These are phyloP conservation scores for Mycena alexandri DNA, from an alignment of 768 basidiomycete species.

Conservation along the genomic window DNA sequence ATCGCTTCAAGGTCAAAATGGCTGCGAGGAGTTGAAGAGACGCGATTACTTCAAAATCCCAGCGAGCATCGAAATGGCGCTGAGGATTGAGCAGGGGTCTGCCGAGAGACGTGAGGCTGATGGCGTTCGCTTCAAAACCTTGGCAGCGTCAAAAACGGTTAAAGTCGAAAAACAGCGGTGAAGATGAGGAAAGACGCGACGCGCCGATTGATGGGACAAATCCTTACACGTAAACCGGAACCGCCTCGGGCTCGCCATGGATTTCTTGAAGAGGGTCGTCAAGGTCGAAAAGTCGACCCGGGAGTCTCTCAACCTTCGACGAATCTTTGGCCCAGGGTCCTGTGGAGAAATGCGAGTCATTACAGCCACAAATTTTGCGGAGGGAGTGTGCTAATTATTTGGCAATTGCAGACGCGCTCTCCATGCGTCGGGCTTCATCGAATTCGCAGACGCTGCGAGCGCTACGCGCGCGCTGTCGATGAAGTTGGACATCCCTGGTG, in stretches of 20 bases:
- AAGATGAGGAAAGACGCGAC: no score
- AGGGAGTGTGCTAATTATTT: background rate
- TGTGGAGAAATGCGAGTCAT: slow-evolving; percentile 31
- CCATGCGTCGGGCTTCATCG: slow-evolving; percentile 37
- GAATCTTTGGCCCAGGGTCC: slow-evolving; percentile 27
- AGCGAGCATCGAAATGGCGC: no score
- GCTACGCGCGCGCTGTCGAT: slow-evolving; percentile 43
- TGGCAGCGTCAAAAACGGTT: no score
- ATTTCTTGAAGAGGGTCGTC: slow-evolving; percentile 42
- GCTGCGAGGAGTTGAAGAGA: no score
- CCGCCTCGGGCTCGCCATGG: slow-evolving; percentile 31
- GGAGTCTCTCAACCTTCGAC: slow-evolving; percentile 30
- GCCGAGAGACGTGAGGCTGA: no score
- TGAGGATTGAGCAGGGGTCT: no score
- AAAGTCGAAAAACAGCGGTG: no score
- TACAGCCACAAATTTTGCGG: background rate
- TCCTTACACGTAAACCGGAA: no score
- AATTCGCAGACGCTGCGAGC: slow-evolving; percentile 36
- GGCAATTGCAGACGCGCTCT: slow-evolving; percentile 30
- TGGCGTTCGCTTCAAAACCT: no score
- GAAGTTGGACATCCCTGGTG: slow-evolving; percentile 36
- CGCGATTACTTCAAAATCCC: no score
- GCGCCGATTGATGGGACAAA: no score
- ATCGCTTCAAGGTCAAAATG: no score
- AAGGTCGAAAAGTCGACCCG: slow-evolving; percentile 42